These are phyloP conservation scores for Peniophora sp. DNA, from an alignment of 1,284 basidiomycete genomes.

Conservation along the genomic window DNA sequence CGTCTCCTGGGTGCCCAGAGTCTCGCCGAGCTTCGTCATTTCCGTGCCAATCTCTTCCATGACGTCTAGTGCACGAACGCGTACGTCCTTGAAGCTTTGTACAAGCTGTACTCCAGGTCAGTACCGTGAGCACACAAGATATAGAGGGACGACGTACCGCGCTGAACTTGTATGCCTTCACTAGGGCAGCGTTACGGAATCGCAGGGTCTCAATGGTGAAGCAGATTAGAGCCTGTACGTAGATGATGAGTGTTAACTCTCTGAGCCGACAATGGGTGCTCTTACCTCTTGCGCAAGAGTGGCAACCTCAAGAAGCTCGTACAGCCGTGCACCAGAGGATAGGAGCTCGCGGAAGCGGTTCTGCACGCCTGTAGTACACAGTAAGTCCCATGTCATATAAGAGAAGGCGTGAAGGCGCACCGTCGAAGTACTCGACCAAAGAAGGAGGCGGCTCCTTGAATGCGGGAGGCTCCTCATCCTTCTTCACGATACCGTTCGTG, in stretches of 20 bases:
- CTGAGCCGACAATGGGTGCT: neutral
- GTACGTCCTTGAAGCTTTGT: conserved; percentile 54
- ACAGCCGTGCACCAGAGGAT: conserved; percentile 29
- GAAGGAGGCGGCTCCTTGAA: conserved; percentile 51
- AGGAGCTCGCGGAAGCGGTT: conserved; percentile 39
- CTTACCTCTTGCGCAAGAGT: conserved; percentile 66
- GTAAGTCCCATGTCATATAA: neutral
- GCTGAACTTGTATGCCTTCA: conserved; percentile 67
- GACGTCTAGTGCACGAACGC: conserved; percentile 38
- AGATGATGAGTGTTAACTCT: conserved; percentile 3
- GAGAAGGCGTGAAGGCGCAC: conserved; percentile 23
- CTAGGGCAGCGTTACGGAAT: conserved; percentile 59
- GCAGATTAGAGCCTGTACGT: conserved; percentile 54
- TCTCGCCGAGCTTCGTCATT: conserved; percentile 42
- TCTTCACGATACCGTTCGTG: conserved; percentile 47
- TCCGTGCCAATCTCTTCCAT: conserved; percentile 50
- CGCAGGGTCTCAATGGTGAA: conserved; percentile 57
- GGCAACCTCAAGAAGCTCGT: conserved; percentile 59
- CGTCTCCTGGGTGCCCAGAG: conserved; percentile 40
- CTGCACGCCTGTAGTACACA: conserved; percentile 37
- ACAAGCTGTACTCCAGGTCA: conserved; percentile 38
- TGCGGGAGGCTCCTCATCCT: conserved; percentile 58
- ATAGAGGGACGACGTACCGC: conserved; percentile 13
- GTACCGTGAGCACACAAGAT: conserved; percentile 2
- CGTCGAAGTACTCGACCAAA: conserved; percentile 53